Conservation (phyloP, 306 rosid species). For the Prunus davidiana region DNA sequence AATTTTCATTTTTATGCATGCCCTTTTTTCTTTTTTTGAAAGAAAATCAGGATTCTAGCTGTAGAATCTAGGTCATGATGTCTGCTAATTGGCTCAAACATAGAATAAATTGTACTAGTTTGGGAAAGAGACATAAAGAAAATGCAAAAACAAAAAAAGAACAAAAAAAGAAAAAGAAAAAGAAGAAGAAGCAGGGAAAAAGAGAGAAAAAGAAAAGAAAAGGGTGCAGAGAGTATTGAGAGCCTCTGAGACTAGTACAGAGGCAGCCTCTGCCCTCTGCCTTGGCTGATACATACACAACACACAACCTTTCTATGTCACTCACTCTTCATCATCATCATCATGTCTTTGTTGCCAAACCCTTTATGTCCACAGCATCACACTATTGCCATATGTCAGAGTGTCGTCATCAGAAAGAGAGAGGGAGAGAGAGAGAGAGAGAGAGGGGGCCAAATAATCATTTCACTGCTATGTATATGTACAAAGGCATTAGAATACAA, state of each 20-base stretch:
- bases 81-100: too few relatives aligned
- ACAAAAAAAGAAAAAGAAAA: neutral
- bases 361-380: conserved; percentile 1
- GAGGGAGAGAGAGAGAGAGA: neutral
- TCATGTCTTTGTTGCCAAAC: neutral
- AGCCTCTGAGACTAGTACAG: neutral
- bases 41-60: too few relatives aligned
- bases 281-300: neutral
- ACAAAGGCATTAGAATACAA: conserved; percentile 1
- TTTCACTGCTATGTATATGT: neutral
- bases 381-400: neutral
- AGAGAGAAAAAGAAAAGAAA: neutral
- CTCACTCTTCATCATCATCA: neutral
- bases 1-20: neutral
- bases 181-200: neutral
- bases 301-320: conserved; percentile 3
- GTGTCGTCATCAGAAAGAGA: neutral
- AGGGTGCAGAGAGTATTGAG: neutral
- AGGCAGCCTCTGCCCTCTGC: neutral
- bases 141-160: too few relatives aligned
- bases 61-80: too few relatives aligned
- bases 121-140: neutral
- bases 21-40: neutral
- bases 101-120: neutral
- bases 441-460: neutral